Evolutionary conservation across 2,329 filamentous ascomycete species (phyloP).

Genomic region (Didymella sp.): DNA sequence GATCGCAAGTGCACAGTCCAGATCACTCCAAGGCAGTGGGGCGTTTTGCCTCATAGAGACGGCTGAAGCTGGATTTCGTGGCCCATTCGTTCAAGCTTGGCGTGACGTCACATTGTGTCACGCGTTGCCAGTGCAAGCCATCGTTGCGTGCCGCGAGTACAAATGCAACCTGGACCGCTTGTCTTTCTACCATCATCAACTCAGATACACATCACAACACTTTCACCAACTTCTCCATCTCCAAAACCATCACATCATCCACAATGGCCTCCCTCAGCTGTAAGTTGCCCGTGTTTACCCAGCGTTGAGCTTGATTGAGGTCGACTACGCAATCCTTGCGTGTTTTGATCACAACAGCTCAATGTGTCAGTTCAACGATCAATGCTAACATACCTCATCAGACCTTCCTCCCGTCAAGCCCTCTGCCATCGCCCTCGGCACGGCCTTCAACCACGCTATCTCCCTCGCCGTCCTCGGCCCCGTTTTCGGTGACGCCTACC

Average conservation of each 20-base stretch:
- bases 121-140: conserved; percentile 37
- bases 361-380: neutral
- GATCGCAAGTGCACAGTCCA: conserved; percentile 22
- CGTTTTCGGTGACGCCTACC: conserved; percentile 93
- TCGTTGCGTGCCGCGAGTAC: conserved; percentile 33
- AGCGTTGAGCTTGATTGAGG: conserved; percentile 1
- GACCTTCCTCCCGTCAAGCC: conserved; percentile 89
- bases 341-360: conserved; percentile 13
- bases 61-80: conserved; percentile 30
- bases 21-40: conserved; percentile 24
- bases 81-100: conserved; percentile 25
- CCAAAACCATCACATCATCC: conserved; percentile 34
- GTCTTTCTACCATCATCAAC: conserved; percentile 26
- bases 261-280: conserved; percentile 67
- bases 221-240: conserved; percentile 25
- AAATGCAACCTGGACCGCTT: conserved; percentile 44
- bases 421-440: conserved; percentile 95
- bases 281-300: conserved; percentile 50
- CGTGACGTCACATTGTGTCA: conserved; percentile 41
- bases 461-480: conserved; percentile 87
- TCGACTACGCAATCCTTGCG: conserved; percentile 20
- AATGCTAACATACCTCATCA: conserved; percentile 44
- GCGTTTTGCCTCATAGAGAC: conserved; percentile 26
- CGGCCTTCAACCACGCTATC: conserved; percentile 91
- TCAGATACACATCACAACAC: conserved; percentile 20